phyloP scores from a whole-genome alignment of 2,329 filamentous ascomycete genomes.

The Arthroderma uncinatum region DNA sequence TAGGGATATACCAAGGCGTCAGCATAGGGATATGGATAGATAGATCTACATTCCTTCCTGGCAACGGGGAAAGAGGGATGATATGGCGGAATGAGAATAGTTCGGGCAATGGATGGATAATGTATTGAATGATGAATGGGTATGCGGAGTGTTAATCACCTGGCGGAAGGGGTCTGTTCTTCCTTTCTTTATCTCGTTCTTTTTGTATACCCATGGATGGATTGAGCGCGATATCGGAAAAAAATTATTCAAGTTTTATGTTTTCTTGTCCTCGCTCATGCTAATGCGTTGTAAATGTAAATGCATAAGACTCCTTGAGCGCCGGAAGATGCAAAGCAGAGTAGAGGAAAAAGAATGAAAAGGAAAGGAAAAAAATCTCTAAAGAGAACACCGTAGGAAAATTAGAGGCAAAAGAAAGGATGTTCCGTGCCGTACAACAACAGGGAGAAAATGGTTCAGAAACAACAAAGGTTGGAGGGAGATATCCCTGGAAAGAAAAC shows the following conservation, averaged over 20 bases:
- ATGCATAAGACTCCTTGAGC: not conserved
- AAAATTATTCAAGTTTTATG: not conserved
- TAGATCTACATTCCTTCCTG: not conserved
- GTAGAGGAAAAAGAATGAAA: not conserved
- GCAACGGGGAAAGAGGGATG: not conserved
- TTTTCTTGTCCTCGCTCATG: not conserved
- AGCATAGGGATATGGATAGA: not conserved
- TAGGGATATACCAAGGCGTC: not conserved
- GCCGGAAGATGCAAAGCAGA: not conserved
- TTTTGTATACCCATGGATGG: constrained; percentile 1
- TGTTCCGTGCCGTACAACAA: not conserved
- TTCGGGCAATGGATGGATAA: not conserved
- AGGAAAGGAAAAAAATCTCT: not conserved
- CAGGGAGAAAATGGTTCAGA: not conserved
- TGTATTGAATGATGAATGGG: not conserved
- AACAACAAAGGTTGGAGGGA: not conserved
- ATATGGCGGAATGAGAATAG: not conserved
- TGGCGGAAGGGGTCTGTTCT: not conserved
- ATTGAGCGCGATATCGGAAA: not conserved
- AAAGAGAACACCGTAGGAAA: not conserved
- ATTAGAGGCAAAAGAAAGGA: not conserved
- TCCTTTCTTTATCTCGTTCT: not conserved
- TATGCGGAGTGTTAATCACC: not conserved
- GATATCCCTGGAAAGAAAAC: not conserved
- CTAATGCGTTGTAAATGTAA: not conserved